Evolutionary conservation across 768 basidiomycete species (phyloP).

Genomic region (Suillus brevipes): DNA sequence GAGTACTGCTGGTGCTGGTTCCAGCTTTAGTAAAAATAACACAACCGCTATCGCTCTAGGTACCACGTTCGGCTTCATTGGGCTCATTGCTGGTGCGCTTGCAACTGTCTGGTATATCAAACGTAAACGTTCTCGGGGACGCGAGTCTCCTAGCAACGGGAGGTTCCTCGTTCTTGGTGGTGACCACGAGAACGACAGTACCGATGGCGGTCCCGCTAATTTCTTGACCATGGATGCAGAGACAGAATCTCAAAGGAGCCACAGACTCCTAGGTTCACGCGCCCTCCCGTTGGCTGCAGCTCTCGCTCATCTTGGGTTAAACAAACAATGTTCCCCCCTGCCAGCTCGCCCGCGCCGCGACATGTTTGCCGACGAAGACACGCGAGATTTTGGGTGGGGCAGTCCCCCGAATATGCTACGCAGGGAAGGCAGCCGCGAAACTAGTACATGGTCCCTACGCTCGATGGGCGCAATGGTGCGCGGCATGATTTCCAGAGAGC

Average conservation of each 20-base stretch:
- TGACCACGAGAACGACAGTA: conserved; percentile 18
- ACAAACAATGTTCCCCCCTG: conserved; percentile 11
- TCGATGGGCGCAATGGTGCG: conserved; percentile 36
- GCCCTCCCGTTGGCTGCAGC: conserved; percentile 16
- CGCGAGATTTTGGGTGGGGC: conserved; percentile 43
- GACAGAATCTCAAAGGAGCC: neutral
- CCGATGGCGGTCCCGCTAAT: conserved; percentile 8
- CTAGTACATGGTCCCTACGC: conserved; percentile 53
- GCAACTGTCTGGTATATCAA: conserved; percentile 47
- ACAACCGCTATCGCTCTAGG: conserved; percentile 60
- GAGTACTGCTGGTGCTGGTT: conserved; percentile 10
- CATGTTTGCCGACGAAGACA: conserved; percentile 80
- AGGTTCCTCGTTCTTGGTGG: conserved; percentile 23
- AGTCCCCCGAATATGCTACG: conserved; percentile 18
- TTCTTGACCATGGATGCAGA: neutral
- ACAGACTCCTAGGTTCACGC: conserved; percentile 1
- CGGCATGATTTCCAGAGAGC: conserved; percentile 29
- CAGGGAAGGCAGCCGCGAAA: conserved; percentile 44
- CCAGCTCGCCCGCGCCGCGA: conserved; percentile 48
- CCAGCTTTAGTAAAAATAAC: conserved; percentile 22
- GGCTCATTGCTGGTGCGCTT: conserved; percentile 44
- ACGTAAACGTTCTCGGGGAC: conserved; percentile 36
- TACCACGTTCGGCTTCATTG: conserved; percentile 59
- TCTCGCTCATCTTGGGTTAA: conserved; percentile 27
- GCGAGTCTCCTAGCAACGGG: conserved; percentile 3